These are phyloP conservation scores for Gynochthodes officinalis DNA, from an alignment of 257 asterid genomes.

Conservation along the genomic window DNA sequence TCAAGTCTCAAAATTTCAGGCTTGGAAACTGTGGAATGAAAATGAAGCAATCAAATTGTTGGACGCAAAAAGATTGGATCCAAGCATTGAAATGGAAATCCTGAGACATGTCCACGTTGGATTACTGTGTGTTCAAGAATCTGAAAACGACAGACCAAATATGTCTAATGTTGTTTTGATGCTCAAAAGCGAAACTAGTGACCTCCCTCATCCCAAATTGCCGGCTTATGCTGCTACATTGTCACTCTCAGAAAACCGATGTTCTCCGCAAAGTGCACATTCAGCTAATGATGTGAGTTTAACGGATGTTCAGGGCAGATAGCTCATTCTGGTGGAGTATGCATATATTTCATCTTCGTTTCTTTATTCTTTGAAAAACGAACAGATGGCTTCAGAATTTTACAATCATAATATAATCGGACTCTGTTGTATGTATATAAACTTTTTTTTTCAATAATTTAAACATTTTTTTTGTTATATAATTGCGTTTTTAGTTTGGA, in stretches of 20 bases:
- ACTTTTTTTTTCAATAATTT: no score
- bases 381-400: no score
- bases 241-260: conserved; percentile 24
- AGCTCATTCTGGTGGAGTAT: background rate
- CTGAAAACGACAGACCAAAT: conserved; percentile 51
- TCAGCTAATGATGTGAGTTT: conserved; percentile 37
- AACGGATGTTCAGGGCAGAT: conserved; percentile 43
- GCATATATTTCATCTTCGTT: background rate
- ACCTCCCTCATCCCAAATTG: conserved; percentile 48
- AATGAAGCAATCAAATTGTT: conserved; percentile 22
- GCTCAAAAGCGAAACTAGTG: conserved; percentile 43
- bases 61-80: conserved; percentile 37
- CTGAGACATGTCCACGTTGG: conserved; percentile 56
- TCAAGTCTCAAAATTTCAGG: conserved; percentile 27
- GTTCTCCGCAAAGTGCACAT: conserved; percentile 28
- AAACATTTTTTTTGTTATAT: no score
- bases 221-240: conserved; percentile 30
- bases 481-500: no score
- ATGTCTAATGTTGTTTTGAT: conserved; percentile 44
- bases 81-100: conserved; percentile 25
- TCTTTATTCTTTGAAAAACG: background rate
- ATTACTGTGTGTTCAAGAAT: conserved; percentile 64
- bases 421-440: no score
- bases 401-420: no score
- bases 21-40: conserved; percentile 53